A percentile compares a stretch with the other conserved stretches of the same genome.
Conservation (phyloP, 1,139 yeast genomes). For the Petasospora fabianii region DNA sequence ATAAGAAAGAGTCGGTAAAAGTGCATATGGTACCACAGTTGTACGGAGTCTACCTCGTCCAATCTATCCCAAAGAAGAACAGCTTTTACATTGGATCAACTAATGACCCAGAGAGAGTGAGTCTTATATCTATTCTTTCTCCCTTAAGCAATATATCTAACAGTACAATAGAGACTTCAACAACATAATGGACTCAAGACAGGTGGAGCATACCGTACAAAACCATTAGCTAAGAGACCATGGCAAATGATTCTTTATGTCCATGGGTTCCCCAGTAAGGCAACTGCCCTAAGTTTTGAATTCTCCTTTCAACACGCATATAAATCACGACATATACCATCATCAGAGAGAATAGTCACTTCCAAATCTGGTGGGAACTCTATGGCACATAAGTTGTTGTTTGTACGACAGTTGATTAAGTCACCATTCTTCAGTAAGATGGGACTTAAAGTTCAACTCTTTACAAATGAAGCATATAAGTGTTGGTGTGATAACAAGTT, state of each 20-base stretch:
- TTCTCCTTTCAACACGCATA: slow-evolving; percentile 79
- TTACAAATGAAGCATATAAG: slow-evolving; percentile 30
- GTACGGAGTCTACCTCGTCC: slow-evolving; percentile 15
- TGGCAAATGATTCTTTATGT: slow-evolving; percentile 68
- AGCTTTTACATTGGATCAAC: slow-evolving; percentile 21
- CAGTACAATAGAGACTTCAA: slow-evolving; percentile 42
- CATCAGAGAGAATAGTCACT: slow-evolving; percentile 27
- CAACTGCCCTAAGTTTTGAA: slow-evolving; percentile 65
- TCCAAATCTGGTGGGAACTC: slow-evolving; percentile 35
- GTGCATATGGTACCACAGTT: slow-evolving; percentile 12
- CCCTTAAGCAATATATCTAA: neutral
- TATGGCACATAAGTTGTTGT: slow-evolving; percentile 49
- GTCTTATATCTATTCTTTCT: neutral
- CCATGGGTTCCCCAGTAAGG: slow-evolving; percentile 68
- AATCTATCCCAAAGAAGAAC: slow-evolving; percentile 16
- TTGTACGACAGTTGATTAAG: slow-evolving; percentile 43
- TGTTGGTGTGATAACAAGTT: slow-evolving; percentile 33
- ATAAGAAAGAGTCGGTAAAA: neutral
- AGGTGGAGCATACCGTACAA: slow-evolving; percentile 72
- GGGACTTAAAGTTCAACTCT: slow-evolving; percentile 40
- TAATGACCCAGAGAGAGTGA: slow-evolving; percentile 17
- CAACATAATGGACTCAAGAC: slow-evolving; percentile 74
- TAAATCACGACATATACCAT: slow-evolving; percentile 55
- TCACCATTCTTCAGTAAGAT: slow-evolving; percentile 40
- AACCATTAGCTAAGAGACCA: slow-evolving; percentile 53